Base-by-base conservation (phyloP, 768 basidiomycete genomes). In the Mycena sanguinolenta region DNA sequence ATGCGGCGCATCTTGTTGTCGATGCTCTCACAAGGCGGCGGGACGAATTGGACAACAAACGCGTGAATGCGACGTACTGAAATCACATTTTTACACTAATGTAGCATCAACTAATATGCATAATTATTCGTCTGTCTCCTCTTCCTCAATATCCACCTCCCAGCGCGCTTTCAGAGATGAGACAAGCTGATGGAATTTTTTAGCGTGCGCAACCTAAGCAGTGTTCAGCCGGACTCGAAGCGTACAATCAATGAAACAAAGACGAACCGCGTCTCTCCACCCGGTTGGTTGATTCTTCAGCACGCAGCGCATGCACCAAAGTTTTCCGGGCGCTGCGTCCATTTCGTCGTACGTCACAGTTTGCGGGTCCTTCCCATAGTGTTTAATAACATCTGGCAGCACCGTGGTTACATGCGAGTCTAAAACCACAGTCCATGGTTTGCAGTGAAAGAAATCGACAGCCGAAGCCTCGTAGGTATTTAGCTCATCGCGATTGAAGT, bases 1-100 rank as follows among this genome's bases (percentile, higher is more conserved):
- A 92, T 75, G 88, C 90, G 2, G 84, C 83, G 3, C 86, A 88
- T 75, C 89, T 88, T 75, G 83, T 83, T 1, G 82, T 85, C 57
- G 77, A 71, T 3, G 89, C 87, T 3, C 58, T 59, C 4, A 17
- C 58, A 4, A 5, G 21, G 5, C 39, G 58, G 17, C 36, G 58
- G 39, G 39, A 59, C 23, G 58, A 59, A 34, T 59, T 42, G 14
- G 32, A 59, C 16, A 42, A 42, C 27, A 59, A 27, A 13, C 27
- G 50, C 8, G 39, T 59, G 13, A 59, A 59, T 19, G 27, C 42
- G 10, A 34, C 30, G 30, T 32, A 34, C 32, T 42, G 25, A 49
- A 14, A 42, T 34, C 36, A 21, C 27, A 23, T n/a, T 46, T 19
- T n/a, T 34, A 10, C 32, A 34, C 32, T 10, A 19, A 17, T 55